Base-by-base conservation (phyloP, 768 basidiomycete genomes). In the Boletus patriciae region DNA sequence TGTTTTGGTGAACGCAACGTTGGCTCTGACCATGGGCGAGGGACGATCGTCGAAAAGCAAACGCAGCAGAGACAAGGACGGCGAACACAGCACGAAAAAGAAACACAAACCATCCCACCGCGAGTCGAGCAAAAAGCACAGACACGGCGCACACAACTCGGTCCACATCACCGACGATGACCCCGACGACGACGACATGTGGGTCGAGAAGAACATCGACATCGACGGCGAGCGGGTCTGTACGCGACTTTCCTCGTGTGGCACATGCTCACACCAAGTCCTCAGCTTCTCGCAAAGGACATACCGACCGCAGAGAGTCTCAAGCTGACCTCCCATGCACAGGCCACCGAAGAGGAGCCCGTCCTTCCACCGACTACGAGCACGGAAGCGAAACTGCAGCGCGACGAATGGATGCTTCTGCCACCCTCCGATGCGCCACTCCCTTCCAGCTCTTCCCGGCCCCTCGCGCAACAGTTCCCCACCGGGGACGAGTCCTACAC, bases 321-420 rank as follows among this genome's bases (percentile, higher is more conserved):
- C 57, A 80, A 83, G 50, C 64, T 94, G 44, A 86, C 76, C 5
- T 89, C 90, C 1, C 76, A 83, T 42, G 84, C 86, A 31, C 70
- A 76, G 45, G 66, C 74, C 43, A 66, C 73, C n/a, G 70, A 78
- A 21, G 73, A 76, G 25, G 77, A 79, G 43, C 76, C 81, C 0
- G 60, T 74, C 2, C 75, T 83, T n/a, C 85, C 86, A 1, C 74
- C 74, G 10, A 66, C 70, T n/a, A 59, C 73, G 6, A 60, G 63
- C 6, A 76, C 85, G 6, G 83, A 83, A 59, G 75, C 82, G 0
- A 73, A 73, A 27, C 62, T 87, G 15, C 76, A 83, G 64, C 81
- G 93, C 19, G 93, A 94, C 59, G 87, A 92, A 37, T 98, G 95
- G 95, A 96, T 97, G 94, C 73, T 94, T 31, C 57, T 71, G n/a